Conservation (phyloP, 192 early-diverging fungal genomes). For the Linnemannia hyalina region DNA sequence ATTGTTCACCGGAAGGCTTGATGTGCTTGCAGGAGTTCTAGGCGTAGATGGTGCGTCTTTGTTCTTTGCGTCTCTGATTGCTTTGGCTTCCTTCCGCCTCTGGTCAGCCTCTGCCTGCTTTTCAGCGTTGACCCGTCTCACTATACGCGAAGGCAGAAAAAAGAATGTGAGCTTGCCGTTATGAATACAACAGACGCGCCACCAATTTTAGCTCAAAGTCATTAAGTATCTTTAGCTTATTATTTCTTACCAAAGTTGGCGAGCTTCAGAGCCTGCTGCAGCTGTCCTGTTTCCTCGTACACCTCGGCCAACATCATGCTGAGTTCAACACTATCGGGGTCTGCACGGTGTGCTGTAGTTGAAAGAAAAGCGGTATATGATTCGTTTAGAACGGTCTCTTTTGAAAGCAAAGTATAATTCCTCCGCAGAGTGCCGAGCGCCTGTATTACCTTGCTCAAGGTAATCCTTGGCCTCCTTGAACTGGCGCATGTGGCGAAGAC, state of each 20-base stretch:
- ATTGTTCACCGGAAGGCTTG: not conserved
- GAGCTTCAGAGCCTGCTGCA: slow-evolving; percentile 63
- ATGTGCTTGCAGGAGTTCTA: not conserved
- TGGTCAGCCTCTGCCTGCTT: slow-evolving; percentile 28
- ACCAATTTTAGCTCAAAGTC: not conserved
- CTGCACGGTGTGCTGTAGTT: slow-evolving; percentile 64
- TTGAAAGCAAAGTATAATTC: not conserved
- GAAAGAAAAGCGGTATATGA: not conserved
- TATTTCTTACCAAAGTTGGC: slow-evolving; percentile 59
- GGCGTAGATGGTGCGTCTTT: not conserved
- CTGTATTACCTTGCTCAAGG: slow-evolving; percentile 41
- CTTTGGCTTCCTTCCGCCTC: slow-evolving; percentile 25
- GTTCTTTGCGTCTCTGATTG: slow-evolving; percentile 24
- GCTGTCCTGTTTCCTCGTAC: slow-evolving; percentile 78
- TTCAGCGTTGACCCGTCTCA: slow-evolving; percentile 38
- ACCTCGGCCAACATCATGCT: slow-evolving; percentile 78
- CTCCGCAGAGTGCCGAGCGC: not conserved
- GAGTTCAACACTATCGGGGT: slow-evolving; percentile 74
- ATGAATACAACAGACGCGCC: not conserved
- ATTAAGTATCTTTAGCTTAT: not conserved
- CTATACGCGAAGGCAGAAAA: slow-evolving; percentile 4
- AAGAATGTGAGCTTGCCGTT: not conserved
- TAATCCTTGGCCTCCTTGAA: slow-evolving; percentile 48
- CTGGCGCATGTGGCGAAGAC: slow-evolving; percentile 45
- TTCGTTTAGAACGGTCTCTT: not conserved